A percentile compares a stretch with the other conserved stretches of the same genome.
phyloP scores from a whole-genome alignment of 257 asterid species.

The Salvia miltiorrhiza region DNA sequence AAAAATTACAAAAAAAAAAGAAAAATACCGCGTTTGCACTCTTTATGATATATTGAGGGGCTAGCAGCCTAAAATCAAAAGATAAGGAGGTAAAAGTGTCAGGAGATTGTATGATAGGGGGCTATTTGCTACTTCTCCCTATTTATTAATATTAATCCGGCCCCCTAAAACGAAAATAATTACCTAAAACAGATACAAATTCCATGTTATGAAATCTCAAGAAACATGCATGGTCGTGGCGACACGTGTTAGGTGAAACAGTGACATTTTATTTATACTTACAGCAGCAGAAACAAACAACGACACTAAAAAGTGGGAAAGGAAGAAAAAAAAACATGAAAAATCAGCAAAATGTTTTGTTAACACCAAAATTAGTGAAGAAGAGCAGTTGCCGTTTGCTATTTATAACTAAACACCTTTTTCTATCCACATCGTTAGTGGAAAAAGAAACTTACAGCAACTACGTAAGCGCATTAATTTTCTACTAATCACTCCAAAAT shows the following conservation, averaged over 20 bases:
- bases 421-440: constrained; percentile 35
- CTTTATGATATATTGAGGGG: no score
- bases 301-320: not conserved
- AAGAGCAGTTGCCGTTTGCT: constrained; percentile 33
- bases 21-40: no score
- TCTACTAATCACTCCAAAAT: constrained; percentile 29
- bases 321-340: not conserved
- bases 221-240: not conserved
- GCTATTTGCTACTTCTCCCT: no score
- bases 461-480: constrained; percentile 43
- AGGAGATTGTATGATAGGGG: no score
- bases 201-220: not conserved
- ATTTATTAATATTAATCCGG: no score
- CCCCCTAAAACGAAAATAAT: not conserved
- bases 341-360: constrained; percentile 36
- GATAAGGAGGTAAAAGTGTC: no score
- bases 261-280: not conserved
- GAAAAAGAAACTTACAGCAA: constrained; percentile 26
- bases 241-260: constrained; percentile 19
- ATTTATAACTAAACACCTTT: constrained; percentile 33
- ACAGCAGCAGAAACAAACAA: not conserved
- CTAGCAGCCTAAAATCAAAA: no score
- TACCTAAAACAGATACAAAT: not conserved
- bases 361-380: constrained; percentile 29
- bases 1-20: no score